Evolutionary conservation across 108 stramenopile species (phyloP), one percentile per base, ranked within the genome.

Genomic region (Pseudonitzschia multistriata): DNA sequence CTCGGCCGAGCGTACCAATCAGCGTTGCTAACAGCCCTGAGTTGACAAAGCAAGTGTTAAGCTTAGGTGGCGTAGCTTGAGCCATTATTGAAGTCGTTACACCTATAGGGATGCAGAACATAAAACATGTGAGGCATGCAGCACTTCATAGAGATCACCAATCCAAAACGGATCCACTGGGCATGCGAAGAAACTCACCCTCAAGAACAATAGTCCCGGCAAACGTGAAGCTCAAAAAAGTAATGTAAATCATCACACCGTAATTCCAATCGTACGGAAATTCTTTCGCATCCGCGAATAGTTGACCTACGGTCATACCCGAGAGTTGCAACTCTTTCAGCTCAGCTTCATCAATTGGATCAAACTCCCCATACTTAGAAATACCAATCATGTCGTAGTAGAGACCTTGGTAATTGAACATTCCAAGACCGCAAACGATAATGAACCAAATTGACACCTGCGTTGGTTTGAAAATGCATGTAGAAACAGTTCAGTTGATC

Each of bases 51-150:
- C 64, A 79, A 25, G 60, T 65, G 56, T 89, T 85, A 21, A 89
- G 67, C 25, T 78, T 74, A n/a, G 63, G 48, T 6, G 88, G 88
- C 5, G 81, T 81, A 15, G 74, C 71, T 66, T 89, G 86, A 27
- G 83, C 77, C 88, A 89, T 89, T 2, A 86, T 70, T 13, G 78
- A 79, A 4, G 88, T 89, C 47, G 83, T 84, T 33, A 89, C 88
- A 40, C 84, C 80, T 76, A 59, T 30, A n/a, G n/a, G n/a, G 34
- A 17, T 13, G 17, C 8, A 10, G 42, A 8, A 45, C 17, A 17
- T 1, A 45, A 45, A 45, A 17, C 13, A 45, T 45, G 11, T 13
- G 42, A 45, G n/a, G n/a, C n/a, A n/a, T n/a, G n/a, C n/a, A n/a
- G n/a, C n/a, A n/a, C n/a, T n/a, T n/a, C n/a, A n/a, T n/a, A n/a